These are phyloP conservation scores for Exophiala spinifera DNA, from an alignment of 2,329 filamentous ascomycete species.

Conservation along the genomic window DNA sequence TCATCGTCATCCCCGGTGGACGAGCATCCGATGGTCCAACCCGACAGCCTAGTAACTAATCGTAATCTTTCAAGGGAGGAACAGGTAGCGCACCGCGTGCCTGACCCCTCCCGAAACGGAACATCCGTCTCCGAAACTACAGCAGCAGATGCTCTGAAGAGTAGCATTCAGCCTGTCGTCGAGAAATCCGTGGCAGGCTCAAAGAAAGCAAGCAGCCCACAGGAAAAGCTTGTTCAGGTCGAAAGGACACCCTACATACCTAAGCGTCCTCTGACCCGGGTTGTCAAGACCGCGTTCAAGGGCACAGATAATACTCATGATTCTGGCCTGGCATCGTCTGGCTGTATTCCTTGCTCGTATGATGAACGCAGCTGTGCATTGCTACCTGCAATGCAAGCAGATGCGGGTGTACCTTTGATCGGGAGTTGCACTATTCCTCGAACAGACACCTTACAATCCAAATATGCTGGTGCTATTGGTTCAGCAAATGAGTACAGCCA, in stretches of 20 bases:
- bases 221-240: conserved; percentile 2
- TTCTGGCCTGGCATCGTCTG: neutral
- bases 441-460: too few relatives aligned
- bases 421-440: too few relatives aligned
- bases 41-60: too few relatives aligned
- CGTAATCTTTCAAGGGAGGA: too few relatives aligned
- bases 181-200: neutral
- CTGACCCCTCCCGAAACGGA: too few relatives aligned
- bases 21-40: too few relatives aligned
- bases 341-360: conserved; percentile 1
- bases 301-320: neutral
- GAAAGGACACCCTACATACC: conserved; percentile 9
- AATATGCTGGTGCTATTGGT: neutral
- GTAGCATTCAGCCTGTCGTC: neutral
- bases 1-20: too few relatives aligned
- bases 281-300: neutral
- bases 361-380: neutral
- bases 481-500: neutral
- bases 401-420: too few relatives aligned
- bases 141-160: too few relatives aligned
- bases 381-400: neutral
- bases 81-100: too few relatives aligned
- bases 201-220: neutral
- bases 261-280: neutral
- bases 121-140: too few relatives aligned